A percentile compares a stretch with the other conserved stretches of the same genome.
Conservation (phyloP, 805 yeast species). For the Candida lessepsii region DNA sequence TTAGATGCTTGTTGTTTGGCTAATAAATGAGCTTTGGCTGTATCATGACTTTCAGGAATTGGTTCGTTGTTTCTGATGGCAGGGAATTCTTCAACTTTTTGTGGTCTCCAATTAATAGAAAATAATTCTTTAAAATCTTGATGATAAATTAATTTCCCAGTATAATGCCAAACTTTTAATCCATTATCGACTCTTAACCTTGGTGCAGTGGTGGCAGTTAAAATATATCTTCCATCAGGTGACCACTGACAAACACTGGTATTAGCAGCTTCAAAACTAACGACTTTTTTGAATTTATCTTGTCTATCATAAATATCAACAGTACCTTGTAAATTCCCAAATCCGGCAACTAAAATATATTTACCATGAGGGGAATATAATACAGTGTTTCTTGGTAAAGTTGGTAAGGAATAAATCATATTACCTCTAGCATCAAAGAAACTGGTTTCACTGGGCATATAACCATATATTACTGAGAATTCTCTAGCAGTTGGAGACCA, state of each 20-base stretch:
- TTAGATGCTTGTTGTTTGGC: constrained; percentile 35
- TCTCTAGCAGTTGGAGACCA: constrained; percentile 97
- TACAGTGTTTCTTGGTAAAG: constrained; percentile 86
- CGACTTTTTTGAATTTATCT: constrained; percentile 74
- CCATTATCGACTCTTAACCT: constrained; percentile 96
- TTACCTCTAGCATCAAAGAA: constrained; percentile 95
- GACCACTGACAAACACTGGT: constrained; percentile 98
- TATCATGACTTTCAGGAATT: constrained; percentile 67
- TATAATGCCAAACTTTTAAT: constrained; percentile 87
- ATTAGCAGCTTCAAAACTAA: constrained; percentile 86
- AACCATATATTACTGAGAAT: constrained; percentile 96
- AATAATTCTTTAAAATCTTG: constrained; percentile 81
- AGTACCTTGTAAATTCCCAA: constrained; percentile 96
- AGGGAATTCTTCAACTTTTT: constrained; percentile 53
- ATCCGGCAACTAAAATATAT: constrained; percentile 90
- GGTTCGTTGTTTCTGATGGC: constrained; percentile 45
- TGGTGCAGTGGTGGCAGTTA: constrained; percentile 97
- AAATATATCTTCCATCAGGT: constrained; percentile 89
- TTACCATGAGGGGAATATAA: constrained; percentile 92
- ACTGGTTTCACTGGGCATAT: constrained; percentile 95
- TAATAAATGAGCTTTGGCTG: constrained; percentile 59
- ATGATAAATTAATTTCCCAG: constrained; percentile 75
- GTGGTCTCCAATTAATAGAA: constrained; percentile 83
- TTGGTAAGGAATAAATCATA: constrained; percentile 75
- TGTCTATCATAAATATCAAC: constrained; percentile 94